These are phyloP conservation scores for Penicillium waksmanii DNA, from an alignment of 495 filamentous ascomycete species.

Conservation along the genomic window DNA sequence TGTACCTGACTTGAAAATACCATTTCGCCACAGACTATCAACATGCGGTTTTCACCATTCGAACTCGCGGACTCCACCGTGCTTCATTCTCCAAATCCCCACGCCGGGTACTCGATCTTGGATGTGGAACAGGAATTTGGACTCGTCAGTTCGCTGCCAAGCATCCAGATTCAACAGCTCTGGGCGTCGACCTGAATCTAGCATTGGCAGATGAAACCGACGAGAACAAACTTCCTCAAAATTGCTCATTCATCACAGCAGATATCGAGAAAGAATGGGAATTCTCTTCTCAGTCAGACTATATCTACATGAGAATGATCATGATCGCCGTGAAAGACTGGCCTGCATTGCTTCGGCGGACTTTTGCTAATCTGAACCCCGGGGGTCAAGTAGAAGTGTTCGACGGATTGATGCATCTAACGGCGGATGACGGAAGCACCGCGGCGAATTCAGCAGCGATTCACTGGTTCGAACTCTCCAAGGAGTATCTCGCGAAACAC, in stretches of 20 bases:
- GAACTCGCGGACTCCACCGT: neutral
- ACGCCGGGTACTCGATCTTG: neutral
- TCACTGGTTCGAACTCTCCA: neutral
- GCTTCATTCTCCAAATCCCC: conserved; percentile 1
- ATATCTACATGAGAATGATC: conserved; percentile 4
- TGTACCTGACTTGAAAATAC: too few species aligned
- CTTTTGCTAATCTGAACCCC: neutral
- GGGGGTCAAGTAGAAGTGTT: neutral
- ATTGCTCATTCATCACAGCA: neutral
- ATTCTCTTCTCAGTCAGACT: neutral
- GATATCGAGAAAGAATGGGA: conserved; percentile 3
- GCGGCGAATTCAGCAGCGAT: neutral
- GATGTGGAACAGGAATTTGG: conserved; percentile 5
- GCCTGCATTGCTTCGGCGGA: neutral
- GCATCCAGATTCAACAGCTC: neutral
- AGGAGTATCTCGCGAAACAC: conserved; percentile 2
- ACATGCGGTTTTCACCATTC: neutral
- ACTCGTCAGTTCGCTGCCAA: neutral
- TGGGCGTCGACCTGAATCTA: conserved; percentile 1
- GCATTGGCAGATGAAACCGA: neutral
- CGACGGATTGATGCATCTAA: neutral
- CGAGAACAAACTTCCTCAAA: neutral
- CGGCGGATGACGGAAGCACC: neutral
- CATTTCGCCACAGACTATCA: neutral
- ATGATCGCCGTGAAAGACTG: conserved; percentile 3